phyloP scores from a whole-genome alignment of 2,329 filamentous ascomycete genomes.

The Colletotrichum godetiae region DNA sequence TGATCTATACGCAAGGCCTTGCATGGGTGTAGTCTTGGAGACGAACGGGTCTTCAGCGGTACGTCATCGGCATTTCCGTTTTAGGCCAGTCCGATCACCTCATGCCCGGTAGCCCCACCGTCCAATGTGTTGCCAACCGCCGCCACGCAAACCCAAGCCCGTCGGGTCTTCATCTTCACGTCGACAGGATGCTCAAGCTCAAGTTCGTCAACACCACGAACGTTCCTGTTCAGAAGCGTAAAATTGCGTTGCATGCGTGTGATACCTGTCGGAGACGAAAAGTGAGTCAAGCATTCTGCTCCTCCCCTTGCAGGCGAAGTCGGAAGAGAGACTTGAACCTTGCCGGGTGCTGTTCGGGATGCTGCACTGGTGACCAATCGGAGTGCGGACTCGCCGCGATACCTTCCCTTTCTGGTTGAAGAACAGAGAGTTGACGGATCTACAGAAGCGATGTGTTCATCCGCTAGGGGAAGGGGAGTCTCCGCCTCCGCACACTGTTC shows the following conservation, averaged over 20 bases:
- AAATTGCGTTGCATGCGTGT: conserved; percentile 34
- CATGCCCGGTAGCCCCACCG: not conserved
- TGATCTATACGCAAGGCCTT: no score
- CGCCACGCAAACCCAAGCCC: not conserved
- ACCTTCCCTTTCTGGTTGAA: not conserved
- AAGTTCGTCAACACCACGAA: conserved; percentile 37
- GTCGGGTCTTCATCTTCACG: not conserved
- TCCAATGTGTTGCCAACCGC: not conserved
- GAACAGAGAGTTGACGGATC: not conserved
- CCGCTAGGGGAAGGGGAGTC: conserved; percentile 10
- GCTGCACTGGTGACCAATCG: not conserved
- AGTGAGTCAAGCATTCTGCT: conserved; percentile 1
- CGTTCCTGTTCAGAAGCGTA: conserved; percentile 21
- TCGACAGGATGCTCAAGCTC: conserved; percentile 33
- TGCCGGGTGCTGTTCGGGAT: not conserved
- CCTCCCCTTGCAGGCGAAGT: not conserved
- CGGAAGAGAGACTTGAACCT: not conserved
- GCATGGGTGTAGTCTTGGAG: not conserved
- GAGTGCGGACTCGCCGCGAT: not conserved
- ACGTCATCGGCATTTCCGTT: not conserved
- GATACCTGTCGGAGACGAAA: conserved; percentile 35
- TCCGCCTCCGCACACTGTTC: conserved; percentile 11
- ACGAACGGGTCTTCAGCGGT: not conserved
- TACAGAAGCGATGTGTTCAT: conserved; percentile 36
- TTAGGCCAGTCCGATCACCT: not conserved